Evolutionary conservation across 192 early-diverging fungal genomes (phyloP), one percentile per base, ranked within the genome.

Genomic region (Podila verticillata): DNA sequence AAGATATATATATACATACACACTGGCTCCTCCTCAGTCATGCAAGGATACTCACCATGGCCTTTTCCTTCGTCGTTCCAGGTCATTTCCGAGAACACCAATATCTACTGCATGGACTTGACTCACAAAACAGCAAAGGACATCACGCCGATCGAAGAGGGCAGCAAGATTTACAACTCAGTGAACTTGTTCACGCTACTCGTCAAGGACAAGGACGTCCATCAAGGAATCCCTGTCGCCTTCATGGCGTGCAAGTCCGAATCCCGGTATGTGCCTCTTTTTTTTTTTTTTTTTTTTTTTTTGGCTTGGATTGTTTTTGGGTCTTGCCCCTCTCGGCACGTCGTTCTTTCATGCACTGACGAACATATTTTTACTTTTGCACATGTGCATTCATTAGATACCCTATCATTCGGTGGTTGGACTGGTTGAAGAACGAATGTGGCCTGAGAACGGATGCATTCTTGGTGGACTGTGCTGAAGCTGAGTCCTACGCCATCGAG

Each of bases 121-220:
- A 63, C 61, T 22, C 61, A 63, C 36, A 63, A 63, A 19, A 44
- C 36, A 19, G n/a, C n/a, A n/a, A n/a, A n/a, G n/a, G n/a, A n/a
- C n/a, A n/a, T n/a, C n/a, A 47, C 44, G 15, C 7, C 44, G 15
- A 15, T 47, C 44, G 44, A 47, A 9, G 44, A 47, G 15, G 36
- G 35, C 3, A 12, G 17, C 10, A 39, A n/a, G 31, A 44, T 24
- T 10, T 35, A 6, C 20, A 44, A 19, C 19, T 44, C 61, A 44
- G 61, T 35, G 4, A 39, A 44, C 39, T 44, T 63, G 34, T 63
- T 20, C 61, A 63, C 61, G 2, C 7, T 63, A 30, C 36, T 63
- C 13, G 36, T 44, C 19, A 63, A 63, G 35, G 61, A 63, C 31
- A 30, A 20, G 20, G 20, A 10, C 13, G 61, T 44, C 4, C 4